These are phyloP conservation scores for Phytophthora capsici DNA, from an alignment of 352 stramenopile species.

Conservation along the genomic window DNA sequence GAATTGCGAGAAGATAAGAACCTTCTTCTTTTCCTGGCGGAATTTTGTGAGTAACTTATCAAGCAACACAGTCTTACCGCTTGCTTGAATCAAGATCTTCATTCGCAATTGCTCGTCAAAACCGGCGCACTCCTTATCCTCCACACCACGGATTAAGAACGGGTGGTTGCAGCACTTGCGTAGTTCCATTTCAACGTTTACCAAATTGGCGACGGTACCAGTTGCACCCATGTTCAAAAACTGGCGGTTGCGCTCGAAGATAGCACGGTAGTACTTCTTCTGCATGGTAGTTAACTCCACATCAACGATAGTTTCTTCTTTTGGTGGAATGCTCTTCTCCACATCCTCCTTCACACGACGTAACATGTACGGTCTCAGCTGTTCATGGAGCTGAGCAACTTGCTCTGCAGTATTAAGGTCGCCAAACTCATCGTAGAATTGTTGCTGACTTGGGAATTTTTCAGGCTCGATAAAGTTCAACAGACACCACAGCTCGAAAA, in stretches of 20 bases:
- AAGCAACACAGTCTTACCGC: constrained; percentile 98
- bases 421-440: constrained; percentile 97
- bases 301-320: constrained; percentile 99
- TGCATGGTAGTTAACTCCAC: constrained; percentile 99
- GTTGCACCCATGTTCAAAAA: constrained; percentile 90
- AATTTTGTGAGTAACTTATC: constrained; percentile 99
- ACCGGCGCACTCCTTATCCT: constrained; percentile 96
- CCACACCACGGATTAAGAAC: constrained; percentile 97
- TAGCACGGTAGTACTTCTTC: constrained; percentile 97
- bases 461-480: constrained; percentile 98
- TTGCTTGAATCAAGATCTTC: constrained; percentile 85
- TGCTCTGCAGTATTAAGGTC: constrained; percentile 96
- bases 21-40: constrained; percentile 96
- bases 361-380: constrained; percentile 99
- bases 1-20: constrained; percentile 99
- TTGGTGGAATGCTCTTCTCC: constrained; percentile 98
- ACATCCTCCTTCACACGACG: constrained; percentile 99
- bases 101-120: constrained; percentile 75
- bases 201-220: constrained; percentile 95
- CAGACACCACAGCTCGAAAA: constrained; percentile 99
- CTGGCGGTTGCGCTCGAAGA: constrained; percentile 98
- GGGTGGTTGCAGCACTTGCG: constrained; percentile 99
- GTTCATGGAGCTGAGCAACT: constrained; percentile 96
- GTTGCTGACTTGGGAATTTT: constrained; percentile 94
- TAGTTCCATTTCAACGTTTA: constrained; percentile 99